These are phyloP conservation scores for Schizophyllum amplum DNA, from an alignment of 1,284 basidiomycete genomes.

Conservation along the genomic window DNA sequence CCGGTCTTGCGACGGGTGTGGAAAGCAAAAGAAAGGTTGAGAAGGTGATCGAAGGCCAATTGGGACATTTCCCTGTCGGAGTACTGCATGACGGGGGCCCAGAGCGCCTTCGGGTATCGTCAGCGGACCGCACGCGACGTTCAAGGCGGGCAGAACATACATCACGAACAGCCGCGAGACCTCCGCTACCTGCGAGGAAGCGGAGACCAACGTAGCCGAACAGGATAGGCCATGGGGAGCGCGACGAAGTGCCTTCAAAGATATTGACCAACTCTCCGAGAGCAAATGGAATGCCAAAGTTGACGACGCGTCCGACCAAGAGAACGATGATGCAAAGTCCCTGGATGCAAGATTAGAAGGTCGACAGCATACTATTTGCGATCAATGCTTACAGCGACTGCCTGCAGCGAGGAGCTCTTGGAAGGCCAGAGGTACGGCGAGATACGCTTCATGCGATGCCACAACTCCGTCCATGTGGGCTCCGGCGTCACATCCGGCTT, in stretches of 20 bases:
- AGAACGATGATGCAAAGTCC: conserved; percentile 60
- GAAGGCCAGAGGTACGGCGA: conserved; percentile 80
- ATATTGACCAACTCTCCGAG: conserved; percentile 62
- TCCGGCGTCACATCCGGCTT: conserved; percentile 52
- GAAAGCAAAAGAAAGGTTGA: conserved; percentile 82
- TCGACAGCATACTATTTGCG: conserved; percentile 3
- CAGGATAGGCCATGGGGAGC: conserved; percentile 56
- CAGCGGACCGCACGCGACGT: conserved; percentile 1
- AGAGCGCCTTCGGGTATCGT: conserved; percentile 40
- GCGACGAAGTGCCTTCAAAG: conserved; percentile 39
- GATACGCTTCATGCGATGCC: conserved; percentile 51
- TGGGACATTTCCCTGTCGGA: conserved; percentile 71
- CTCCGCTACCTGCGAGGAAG: conserved; percentile 64
- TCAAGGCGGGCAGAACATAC: conserved; percentile 28
- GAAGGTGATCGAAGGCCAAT: conserved; percentile 70
- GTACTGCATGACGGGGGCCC: conserved; percentile 85
- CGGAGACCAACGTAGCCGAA: conserved; percentile 54
- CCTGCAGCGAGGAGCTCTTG: conserved; percentile 55
- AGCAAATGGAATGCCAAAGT: conserved; percentile 63
- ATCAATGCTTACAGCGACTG: conserved; percentile 49
- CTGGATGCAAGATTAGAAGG: conserved; percentile 26
- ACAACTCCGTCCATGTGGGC: conserved; percentile 59
- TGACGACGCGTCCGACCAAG: conserved; percentile 68
- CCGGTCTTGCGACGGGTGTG: conserved; percentile 73
- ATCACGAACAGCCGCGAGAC: conserved; percentile 62